Evolutionary conservation across 2,329 filamentous ascomycete genomes (phyloP).

Genomic region (Cercospora canescens): DNA sequence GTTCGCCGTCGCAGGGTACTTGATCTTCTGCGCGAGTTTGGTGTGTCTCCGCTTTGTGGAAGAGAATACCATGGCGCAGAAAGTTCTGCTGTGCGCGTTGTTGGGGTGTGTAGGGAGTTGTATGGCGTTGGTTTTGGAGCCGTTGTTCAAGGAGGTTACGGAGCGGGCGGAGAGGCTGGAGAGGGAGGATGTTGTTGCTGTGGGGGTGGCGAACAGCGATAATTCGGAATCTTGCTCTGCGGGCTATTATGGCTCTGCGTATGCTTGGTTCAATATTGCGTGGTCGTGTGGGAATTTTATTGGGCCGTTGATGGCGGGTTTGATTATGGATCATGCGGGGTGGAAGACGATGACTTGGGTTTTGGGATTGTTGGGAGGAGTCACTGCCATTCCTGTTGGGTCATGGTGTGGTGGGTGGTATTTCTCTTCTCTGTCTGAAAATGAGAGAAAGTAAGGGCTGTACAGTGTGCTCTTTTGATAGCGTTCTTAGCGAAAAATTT

Average conservation of each 20-base stretch:
- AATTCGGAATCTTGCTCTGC: background rate
- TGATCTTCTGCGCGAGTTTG: conserved; percentile 16
- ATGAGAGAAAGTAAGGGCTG: background rate
- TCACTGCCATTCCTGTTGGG: conserved; percentile 50
- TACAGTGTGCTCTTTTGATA: background rate
- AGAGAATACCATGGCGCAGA: conserved; percentile 14
- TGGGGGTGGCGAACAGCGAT: background rate
- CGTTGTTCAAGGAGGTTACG: conserved; percentile 26
- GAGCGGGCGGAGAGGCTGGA: conserved; percentile 19
- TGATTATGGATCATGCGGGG: conserved; percentile 27
- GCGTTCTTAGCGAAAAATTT: background rate
- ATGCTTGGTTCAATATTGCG: conserved; percentile 41
- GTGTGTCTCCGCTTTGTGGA: conserved; percentile 22
- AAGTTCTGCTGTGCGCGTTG: conserved; percentile 23
- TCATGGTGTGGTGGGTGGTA: conserved; percentile 24
- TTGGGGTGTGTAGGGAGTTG: conserved; percentile 21
- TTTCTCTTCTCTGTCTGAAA: background rate
- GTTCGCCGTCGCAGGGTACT: conserved; percentile 21
- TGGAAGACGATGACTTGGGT: conserved; percentile 29
- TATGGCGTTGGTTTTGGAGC: conserved; percentile 23
- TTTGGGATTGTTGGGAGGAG: conserved; percentile 40
- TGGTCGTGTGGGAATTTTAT: conserved; percentile 27
- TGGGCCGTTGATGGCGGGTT: conserved; percentile 28
- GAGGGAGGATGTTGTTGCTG: conserved; percentile 2
- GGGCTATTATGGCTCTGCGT: conserved; percentile 51